Evolutionary conservation across 2,329 filamentous ascomycete genomes (phyloP).

Genomic region (Gaeumannomyces sp.): DNA sequence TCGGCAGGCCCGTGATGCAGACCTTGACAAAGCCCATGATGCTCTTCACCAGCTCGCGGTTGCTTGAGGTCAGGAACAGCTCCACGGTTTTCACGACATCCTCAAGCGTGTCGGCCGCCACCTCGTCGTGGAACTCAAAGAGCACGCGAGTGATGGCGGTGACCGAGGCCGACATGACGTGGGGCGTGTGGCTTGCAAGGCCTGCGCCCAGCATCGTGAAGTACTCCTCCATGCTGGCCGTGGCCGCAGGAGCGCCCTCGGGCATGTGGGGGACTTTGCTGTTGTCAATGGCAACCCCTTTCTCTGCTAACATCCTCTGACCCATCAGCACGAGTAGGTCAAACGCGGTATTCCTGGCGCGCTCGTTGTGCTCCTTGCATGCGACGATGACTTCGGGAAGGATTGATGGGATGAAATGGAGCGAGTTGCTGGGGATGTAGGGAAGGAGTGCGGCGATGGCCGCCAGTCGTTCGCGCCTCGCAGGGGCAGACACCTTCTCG

Average conservation of each 20-base stretch:
- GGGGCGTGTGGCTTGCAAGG: conserved; percentile 83
- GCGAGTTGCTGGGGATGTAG: conserved; percentile 66
- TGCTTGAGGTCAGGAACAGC: conserved; percentile 92
- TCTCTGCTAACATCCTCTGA: conserved; percentile 61
- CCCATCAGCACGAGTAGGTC: conserved; percentile 86
- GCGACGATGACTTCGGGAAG: conserved; percentile 92
- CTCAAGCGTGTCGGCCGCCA: conserved; percentile 47
- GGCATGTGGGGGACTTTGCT: conserved; percentile 85
- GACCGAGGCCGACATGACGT: conserved; percentile 97
- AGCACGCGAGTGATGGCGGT: conserved; percentile 89
- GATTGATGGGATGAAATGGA: conserved; percentile 90
- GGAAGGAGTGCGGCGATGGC: conserved; percentile 77
- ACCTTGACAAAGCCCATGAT: conserved; percentile 97
- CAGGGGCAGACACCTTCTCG: conserved; percentile 80
- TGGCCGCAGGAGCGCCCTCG: conserved; percentile 66
- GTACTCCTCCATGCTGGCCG: conserved; percentile 86
- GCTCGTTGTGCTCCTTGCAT: conserved; percentile 97
- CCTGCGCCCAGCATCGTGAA: conserved; percentile 98
- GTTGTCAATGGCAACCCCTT: conserved; percentile 73
- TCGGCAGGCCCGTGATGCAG: conserved; percentile 78
- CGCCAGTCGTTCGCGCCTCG: conserved; percentile 76
- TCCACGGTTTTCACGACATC: conserved; percentile 94
- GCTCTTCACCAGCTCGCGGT: conserved; percentile 91
- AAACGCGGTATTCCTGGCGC: conserved; percentile 82
- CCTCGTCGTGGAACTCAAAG: conserved; percentile 68